phyloP scores from a whole-genome alignment of 768 basidiomycete genomes.

The Cantharellus cinnabarinus region DNA sequence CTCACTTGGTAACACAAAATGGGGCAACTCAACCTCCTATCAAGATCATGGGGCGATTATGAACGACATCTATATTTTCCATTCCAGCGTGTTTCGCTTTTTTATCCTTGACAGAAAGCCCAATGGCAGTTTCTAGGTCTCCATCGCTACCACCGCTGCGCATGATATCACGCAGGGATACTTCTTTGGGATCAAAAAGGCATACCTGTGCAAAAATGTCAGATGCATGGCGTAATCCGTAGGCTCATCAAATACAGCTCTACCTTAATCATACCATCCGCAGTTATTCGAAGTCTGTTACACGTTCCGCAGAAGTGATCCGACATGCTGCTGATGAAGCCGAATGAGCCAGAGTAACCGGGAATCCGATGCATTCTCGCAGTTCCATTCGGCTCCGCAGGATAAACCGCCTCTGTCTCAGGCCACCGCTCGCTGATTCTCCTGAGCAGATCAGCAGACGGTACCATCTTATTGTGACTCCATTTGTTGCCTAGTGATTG shows the following conservation, averaged over 20 bases:
- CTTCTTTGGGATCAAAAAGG: conserved; percentile 65
- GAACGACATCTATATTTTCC: conserved; percentile 55
- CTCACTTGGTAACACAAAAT: conserved; percentile 16
- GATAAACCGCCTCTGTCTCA: conserved; percentile 16
- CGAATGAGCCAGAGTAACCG: conserved; percentile 46
- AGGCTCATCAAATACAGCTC: conserved; percentile 1
- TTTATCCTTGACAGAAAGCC: conserved; percentile 45
- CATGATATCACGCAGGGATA: conserved; percentile 60
- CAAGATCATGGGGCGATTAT: conserved; percentile 76
- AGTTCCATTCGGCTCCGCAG: conserved; percentile 50
- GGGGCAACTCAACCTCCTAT: conserved; percentile 67
- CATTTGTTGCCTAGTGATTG: conserved; percentile 52
- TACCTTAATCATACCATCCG: conserved; percentile 80
- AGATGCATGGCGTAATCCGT: not conserved
- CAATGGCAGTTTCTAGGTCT: conserved; percentile 38
- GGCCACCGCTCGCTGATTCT: conserved; percentile 20
- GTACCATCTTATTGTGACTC: conserved; percentile 64
- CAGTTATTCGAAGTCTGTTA: conserved; percentile 68
- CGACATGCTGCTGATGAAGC: conserved; percentile 89
- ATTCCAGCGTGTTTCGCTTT: conserved; percentile 70
- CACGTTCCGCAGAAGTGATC: conserved; percentile 80
- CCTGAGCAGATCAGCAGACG: conserved; percentile 42
- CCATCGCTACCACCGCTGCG: conserved; percentile 43
- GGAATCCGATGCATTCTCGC: conserved; percentile 61
- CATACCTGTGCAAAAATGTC: conserved; percentile 38